Base-by-base conservation (phyloP, 371 early-diverging fungal genomes). In the Blastocladiella emersonii region DNA sequence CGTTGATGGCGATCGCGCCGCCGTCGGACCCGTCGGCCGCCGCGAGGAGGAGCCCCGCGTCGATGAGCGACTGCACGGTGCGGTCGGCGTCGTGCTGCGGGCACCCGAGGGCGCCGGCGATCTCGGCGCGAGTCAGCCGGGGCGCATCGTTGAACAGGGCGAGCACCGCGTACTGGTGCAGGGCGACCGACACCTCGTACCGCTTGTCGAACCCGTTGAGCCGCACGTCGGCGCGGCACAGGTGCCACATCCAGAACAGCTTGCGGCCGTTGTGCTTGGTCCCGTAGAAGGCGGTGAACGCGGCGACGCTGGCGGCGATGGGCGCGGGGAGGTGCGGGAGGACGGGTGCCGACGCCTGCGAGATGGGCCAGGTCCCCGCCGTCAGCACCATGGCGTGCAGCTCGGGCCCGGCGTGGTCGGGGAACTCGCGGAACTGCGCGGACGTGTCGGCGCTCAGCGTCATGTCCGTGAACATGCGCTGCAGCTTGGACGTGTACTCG, bases 401-500 rank as follows among this genome's bases (percentile, higher is more conserved):
- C 59, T 86, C 90, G 34, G 85, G 87, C 85, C 34, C 17, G 32
- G 27, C 12, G 3, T 23, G 12, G 3, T 3, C 34, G 12, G 79
- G 56, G 69, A 71, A 78, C 0, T 78, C 78, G 64, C 76, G 74
- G 67, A 90, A 93, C 13, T 74, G 69, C 25, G 80, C 74, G 53
- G 86, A 85, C 44, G 89, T 63, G 56, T 90, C 91, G 34, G 77
- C 72, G 63, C 87, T 87, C 36, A 92, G 69, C 3, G 86, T 76
- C 76, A 92, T 85, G 65, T 93, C 94, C 15, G 89, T 89, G 63
- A 90, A 86, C 92, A 93, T 92, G 37, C 89, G 79, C 64, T 90
- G 90, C 36, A 93, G 73, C 63, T 91, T 91, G n/a, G 79, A 76
- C 1, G 90, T 91, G 70, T 91, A 93, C 69, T 93, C 94, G 41